Evolutionary conservation across 2,329 filamentous ascomycete genomes (phyloP).

Genomic region (Orbilia ellipsospora): DNA sequence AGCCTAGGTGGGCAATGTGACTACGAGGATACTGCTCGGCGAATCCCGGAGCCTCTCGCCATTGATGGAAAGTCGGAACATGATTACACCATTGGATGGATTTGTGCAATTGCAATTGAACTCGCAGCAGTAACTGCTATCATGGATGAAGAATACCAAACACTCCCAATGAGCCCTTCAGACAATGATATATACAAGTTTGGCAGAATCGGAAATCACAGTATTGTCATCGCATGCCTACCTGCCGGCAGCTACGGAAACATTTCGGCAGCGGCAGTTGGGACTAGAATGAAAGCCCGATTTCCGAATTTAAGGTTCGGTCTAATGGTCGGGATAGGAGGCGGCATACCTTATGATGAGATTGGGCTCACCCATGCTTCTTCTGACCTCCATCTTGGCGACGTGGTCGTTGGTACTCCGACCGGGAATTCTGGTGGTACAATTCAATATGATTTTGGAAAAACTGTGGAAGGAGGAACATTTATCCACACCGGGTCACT

Average conservation of each 20-base stretch:
- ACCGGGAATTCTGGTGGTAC: not conserved
- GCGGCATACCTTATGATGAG: not conserved
- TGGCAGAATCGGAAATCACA: constrained; percentile 51
- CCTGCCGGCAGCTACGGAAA: constrained; percentile 54
- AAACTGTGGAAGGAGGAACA: too few species aligned
- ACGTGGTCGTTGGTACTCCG: constrained; percentile 17
- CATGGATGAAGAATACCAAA: constrained; percentile 59
- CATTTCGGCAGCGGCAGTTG: constrained; percentile 45
- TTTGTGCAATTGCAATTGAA: constrained; percentile 61
- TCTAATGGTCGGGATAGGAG: constrained; percentile 28
- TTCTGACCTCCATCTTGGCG: constrained; percentile 15
- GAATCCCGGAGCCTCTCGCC: too few species aligned
- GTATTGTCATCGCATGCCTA: constrained; percentile 56
- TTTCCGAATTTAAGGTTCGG: constrained; percentile 8
- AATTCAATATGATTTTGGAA: too few species aligned
- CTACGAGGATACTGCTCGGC: too few species aligned
- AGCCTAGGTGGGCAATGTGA: too few species aligned
- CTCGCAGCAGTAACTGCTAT: constrained; percentile 59
- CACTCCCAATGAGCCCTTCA: constrained; percentile 19
- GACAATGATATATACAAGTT: constrained; percentile 58
- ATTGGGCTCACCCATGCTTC: too few species aligned
- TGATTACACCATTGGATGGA: constrained; percentile 61
- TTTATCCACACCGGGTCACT: too few species aligned
- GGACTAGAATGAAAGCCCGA: constrained; percentile 46
- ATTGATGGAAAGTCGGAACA: too few species aligned